Base-by-base conservation (phyloP, 202 grass and related monocot species). In the Carex arenaria region DNA sequence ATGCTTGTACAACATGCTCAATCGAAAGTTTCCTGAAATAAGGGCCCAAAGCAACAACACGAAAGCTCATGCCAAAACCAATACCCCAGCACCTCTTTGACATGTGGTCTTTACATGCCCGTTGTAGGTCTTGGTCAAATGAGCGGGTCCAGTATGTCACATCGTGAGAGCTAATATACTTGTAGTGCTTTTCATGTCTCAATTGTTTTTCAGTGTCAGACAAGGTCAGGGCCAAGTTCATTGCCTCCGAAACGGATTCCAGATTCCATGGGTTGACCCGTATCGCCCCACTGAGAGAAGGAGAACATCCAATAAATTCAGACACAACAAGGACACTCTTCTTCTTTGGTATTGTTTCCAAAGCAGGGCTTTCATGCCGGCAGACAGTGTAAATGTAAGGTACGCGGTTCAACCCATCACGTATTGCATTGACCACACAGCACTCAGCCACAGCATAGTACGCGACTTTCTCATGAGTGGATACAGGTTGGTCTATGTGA, bases 141-240 rank as follows among this genome's bases (percentile, higher is more conserved):
- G 96, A 98, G 6, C 45, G 57, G 0, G 96, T 89, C 96, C 96
- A 98, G 81, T 98, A 98, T 61, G 88, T 83, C 17, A 98, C 96
- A 67, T 95, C 96, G 34, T 98, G 96, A 64, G 93, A 88, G 85
- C 88, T 93, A 2, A 98, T 91, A 49, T 98, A 98, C 83, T 93
- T 98, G 84, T 98, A 95, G 71, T 98, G 96, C 83, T 98, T 98
- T 87, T 98, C 93, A 10, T 98, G 96, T 26, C 96, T 88, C 86
- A 98, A 52, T 84, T 90, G 73, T 78, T 93, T 90, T 90, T 98
- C 96, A 11, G 38, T 40, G 23, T 95, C 91, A 0, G 91, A 52
- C 89, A 95, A 93, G 23, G 81, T 72, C 53, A 93, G 34, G 8
- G 96, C 93, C 1, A 86, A 75, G 80, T 92, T 90, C 89, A 98